Base-by-base conservation (phyloP, 257 asterid genomes). In the Capsicum chinense region DNA sequence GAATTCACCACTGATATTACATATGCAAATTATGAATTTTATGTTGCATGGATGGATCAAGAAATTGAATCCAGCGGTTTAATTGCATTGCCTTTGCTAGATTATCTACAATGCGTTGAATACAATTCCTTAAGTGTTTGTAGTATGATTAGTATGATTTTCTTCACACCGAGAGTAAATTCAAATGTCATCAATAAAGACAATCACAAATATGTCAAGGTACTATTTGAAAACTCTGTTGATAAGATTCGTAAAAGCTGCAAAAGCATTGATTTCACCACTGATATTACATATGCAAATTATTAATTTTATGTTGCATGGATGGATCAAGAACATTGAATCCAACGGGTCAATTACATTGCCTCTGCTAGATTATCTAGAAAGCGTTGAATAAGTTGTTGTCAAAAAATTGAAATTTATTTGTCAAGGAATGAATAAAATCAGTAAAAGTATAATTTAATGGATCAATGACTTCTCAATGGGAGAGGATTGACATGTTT, bases 31-130 rank as follows among this genome's bases (percentile, higher is more conserved):
- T 62, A 97, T 95, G 88, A 95, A 95, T 83, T 94, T 85, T 86
- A 79, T 94, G 44, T 87, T 95, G 68, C 95, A 97, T 0, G 97
- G 97, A 37, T 95, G 99, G 99, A 93, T 95, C 52, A 91, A 83
- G 71, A 91, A 87, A 83, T 95, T 73, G 98, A 95, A 85, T 91
- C 98, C 2, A 83, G 87, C 19, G 94, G 97, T n/a, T 87, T 91
- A 5, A 82, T 83, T 35, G 87, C 69, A 87, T 87, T 93, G 88
- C 97, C 97, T 71, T 87, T 94, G 88, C 91, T 94, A 7, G 97
- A 92, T 62, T 84, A 83, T 84, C 73, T 87, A 2, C 90, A 92
- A 68, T 80, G 86, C 19, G 84, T 83, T 42, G 52, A 69, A 63
- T 57, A 70, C 81, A 86, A 85, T 26, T 26, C 1, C 33, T 26